Base-by-base conservation (phyloP, 345 rosid species). In the Cardamine chenopodiifolia region DNA sequence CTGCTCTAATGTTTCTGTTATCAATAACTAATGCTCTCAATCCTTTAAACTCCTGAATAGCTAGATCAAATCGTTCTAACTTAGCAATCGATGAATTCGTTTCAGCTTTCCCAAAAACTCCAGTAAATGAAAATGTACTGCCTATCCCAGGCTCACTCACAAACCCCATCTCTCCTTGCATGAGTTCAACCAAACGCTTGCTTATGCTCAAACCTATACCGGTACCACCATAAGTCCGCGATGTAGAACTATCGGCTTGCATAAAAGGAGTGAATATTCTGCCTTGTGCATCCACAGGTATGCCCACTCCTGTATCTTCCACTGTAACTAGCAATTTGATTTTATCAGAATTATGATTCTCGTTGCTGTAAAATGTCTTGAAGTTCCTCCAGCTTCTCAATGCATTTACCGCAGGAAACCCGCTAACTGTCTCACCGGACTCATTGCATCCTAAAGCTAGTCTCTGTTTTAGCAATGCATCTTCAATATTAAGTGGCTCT, bases 191-290 rank as follows among this genome's bases (percentile, higher is more conserved):
- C 65, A 95, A 82, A 78, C 86, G 87, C 74, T 85, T 88, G 87
- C 97, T 88, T 54, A 95, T 90, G 81, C 99, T 95, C 73, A 95
- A 79, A 57, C 99, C 99, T 62, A 95, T 95, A 62, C 97, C 97
- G 15, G 97, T 95, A 20, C 99, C 97, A 68, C 99, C 99, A 80
- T 95, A 86, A 15, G 90, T 90, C 48, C 99, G 87, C 7, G 99
- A 95, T 29, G 97, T 95, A 57, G 99, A 95, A 72, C 97, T 95
- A 70, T 95, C 99, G 7, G 97, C 99, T 81, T 95, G 99, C 90
- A 95, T 84, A 72, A 95, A 95, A 58, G 97, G 99, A 4, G 96
- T 92, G 85, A 95, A 95, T 68, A 95, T 92, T 6, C 86, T 85
- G 68, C 70, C 73, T 58, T 95, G 97, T 63, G 93, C 97, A 6